Conservation (phyloP, 2,329 filamentous ascomycete genomes). For the Calycina herbarum region DNA sequence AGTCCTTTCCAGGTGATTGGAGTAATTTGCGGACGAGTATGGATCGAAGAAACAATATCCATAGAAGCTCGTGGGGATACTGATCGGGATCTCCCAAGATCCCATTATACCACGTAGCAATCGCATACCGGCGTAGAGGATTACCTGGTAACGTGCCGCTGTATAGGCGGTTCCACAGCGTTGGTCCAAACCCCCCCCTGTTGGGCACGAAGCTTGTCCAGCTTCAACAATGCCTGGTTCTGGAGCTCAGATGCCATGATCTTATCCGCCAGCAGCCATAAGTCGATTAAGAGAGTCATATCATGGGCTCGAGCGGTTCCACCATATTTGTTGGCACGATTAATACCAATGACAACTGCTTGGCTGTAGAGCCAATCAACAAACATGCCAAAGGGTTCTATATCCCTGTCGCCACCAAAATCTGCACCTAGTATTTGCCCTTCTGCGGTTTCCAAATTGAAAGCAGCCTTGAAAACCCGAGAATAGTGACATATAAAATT, state of each 20-base stretch:
- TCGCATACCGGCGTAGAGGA: background rate
- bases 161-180: background rate
- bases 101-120: background rate
- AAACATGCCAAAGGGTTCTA: background rate
- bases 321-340: too few relatives aligned
- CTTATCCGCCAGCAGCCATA: background rate
- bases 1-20: too few relatives aligned
- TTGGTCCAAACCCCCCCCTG: too few relatives aligned
- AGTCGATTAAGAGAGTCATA: background rate
- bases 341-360: background rate
- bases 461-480: background rate
- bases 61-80: conserved; percentile 1
- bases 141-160: background rate
- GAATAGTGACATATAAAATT: background rate
- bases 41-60: background rate
- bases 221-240: background rate
- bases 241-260: background rate
- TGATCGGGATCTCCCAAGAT: background rate
- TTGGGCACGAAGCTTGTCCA: background rate
- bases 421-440: background rate
- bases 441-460: background rate
- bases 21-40: too few relatives aligned
- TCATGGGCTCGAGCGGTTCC: background rate
- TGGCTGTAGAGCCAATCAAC: background rate
- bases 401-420: background rate